Evolutionary conservation across 495 filamentous ascomycete species (phyloP).

Genomic region (Penicillium soppii): DNA sequence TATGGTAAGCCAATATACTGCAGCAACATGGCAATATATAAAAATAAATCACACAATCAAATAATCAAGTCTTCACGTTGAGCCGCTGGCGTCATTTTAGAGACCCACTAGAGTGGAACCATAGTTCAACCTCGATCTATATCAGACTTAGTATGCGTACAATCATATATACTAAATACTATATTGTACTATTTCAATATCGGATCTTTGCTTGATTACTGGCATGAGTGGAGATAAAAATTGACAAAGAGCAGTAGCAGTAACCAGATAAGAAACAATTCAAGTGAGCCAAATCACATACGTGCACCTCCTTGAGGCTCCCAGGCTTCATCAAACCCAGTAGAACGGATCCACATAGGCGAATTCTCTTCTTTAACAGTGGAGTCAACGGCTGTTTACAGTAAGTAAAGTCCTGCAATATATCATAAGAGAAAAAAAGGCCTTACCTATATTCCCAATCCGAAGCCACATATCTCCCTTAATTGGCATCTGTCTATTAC

Average conservation of each 20-base stretch:
- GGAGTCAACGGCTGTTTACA: constrained; percentile 32
- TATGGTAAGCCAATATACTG: too few relatives aligned
- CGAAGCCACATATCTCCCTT: constrained; percentile 69
- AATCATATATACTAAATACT: too few relatives aligned
- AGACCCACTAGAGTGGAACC: constrained; percentile 7
- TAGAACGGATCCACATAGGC: constrained; percentile 33
- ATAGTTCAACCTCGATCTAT: constrained; percentile 1
- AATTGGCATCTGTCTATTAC: constrained; percentile 46
- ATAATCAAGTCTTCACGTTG: neutral
- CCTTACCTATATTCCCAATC: constrained; percentile 59
- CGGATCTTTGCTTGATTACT: too few relatives aligned
- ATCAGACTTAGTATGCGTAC: too few relatives aligned
- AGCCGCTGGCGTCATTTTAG: constrained; percentile 6
- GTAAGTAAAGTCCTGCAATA: constrained; percentile 28
- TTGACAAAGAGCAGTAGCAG: too few relatives aligned
- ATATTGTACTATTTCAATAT: too few relatives aligned
- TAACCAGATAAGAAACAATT: too few relatives aligned
- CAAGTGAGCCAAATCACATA: too few relatives aligned
- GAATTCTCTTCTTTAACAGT: constrained; percentile 16
- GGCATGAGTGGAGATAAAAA: too few relatives aligned
- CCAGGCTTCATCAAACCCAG: constrained; percentile 42
- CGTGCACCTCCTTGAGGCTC: constrained; percentile 20
- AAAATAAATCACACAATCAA: too few relatives aligned
- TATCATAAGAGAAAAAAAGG: constrained; percentile 67
- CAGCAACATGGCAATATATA: too few relatives aligned